These are phyloP conservation scores for Pseudocercospora crystallina DNA, from an alignment of 2,329 filamentous ascomycete species.

Conservation along the genomic window DNA sequence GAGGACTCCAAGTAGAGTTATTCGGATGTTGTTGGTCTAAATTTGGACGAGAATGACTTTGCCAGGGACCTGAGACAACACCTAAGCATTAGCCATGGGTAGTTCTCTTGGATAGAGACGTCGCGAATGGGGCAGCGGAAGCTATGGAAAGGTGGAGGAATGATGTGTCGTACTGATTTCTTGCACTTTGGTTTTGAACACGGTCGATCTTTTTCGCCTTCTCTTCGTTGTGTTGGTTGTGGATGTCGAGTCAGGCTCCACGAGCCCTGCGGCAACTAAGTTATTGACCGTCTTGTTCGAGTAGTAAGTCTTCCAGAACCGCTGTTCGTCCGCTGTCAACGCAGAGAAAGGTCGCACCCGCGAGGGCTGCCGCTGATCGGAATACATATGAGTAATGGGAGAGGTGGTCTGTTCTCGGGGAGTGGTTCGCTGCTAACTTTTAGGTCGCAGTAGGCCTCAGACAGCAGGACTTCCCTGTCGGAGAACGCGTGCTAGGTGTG, in stretches of 20 bases:
- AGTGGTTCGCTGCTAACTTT: conserved; percentile 25
- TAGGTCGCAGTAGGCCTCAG: conserved; percentile 23
- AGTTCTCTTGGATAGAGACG: conserved; percentile 7
- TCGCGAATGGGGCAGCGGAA: conserved; percentile 5
- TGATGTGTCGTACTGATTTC: conserved; percentile 24
- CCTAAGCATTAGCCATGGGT: conserved; percentile 21
- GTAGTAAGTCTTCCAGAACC: conserved; percentile 13
- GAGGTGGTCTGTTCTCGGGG: conserved; percentile 9
- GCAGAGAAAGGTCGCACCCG: conserved; percentile 15
- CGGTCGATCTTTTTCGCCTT: conserved; percentile 16
- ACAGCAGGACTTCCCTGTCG: conserved; percentile 6
- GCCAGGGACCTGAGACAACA: conserved; percentile 25
- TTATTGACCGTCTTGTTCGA: conserved; percentile 22
- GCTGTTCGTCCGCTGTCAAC: conserved; percentile 16
- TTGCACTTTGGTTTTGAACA: conserved; percentile 16
- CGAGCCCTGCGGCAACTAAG: conserved; percentile 18
- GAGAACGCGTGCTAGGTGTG: neutral
- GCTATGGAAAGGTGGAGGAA: conserved; percentile 1
- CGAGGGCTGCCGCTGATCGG: conserved; percentile 17
- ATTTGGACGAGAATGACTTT: conserved; percentile 21
- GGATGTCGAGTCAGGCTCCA: conserved; percentile 9
- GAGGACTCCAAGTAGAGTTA: conserved; percentile 11
- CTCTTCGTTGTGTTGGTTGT: neutral
- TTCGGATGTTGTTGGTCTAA: conserved; percentile 17
- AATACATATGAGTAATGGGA: conserved; percentile 10